Evolutionary conservation across 2,329 filamentous ascomycete species (phyloP).

Genomic region (Pseudogymnoascus sp.): DNA sequence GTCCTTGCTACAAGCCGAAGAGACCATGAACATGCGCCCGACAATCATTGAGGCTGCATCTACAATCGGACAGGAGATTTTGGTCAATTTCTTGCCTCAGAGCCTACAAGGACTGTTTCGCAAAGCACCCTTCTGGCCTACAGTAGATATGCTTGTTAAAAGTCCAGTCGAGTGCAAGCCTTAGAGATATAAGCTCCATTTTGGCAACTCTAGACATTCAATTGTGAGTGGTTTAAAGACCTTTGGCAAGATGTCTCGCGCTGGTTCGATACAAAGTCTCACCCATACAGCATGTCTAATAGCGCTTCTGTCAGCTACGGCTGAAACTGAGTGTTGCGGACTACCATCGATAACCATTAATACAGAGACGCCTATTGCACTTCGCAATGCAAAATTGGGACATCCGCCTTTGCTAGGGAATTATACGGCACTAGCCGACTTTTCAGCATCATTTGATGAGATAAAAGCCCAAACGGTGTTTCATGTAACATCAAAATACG

Average conservation of each 20-base stretch:
- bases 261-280: neutral
- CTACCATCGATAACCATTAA: neutral
- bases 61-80: neutral
- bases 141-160: neutral
- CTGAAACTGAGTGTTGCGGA: neutral
- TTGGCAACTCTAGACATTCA: neutral
- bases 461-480: neutral
- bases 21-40: neutral
- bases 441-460: neutral
- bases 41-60: neutral
- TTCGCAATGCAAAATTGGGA: neutral
- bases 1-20: neutral
- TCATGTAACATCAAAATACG: neutral
- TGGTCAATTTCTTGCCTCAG: neutral
- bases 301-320: neutral
- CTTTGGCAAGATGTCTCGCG: neutral
- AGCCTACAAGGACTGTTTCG: neutral
- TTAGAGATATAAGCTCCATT: neutral
- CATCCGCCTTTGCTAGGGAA: neutral
- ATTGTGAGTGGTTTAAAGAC: neutral
- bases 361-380: neutral
- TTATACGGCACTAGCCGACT: neutral
- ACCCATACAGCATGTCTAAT: neutral
- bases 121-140: neutral
- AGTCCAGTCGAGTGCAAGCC: neutral